Evolutionary conservation across 768 basidiomycete species (phyloP).

Genomic region (Gyrodon lividus): DNA sequence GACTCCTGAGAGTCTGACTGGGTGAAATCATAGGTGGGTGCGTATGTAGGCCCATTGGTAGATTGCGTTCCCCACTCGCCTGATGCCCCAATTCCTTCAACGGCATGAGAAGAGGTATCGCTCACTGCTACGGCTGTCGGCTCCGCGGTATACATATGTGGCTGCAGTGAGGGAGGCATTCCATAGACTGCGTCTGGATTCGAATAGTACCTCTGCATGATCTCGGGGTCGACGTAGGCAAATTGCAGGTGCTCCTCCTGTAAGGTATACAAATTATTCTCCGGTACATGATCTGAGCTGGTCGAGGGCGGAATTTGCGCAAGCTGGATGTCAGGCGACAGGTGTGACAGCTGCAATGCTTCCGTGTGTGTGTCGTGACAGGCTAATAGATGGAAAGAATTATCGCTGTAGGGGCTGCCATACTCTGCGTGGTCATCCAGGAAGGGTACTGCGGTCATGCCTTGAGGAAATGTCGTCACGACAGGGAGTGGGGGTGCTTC

Average conservation of each 20-base stretch:
- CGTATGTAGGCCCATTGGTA: slow-evolving; percentile 9
- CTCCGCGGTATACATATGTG: slow-evolving; percentile 21
- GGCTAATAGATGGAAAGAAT: slow-evolving; percentile 4
- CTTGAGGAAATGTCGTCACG: slow-evolving; percentile 23
- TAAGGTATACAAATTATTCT: slow-evolving; percentile 12
- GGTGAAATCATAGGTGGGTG: slow-evolving; percentile 17
- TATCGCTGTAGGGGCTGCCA: slow-evolving; percentile 5
- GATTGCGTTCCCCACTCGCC: slow-evolving; percentile 16
- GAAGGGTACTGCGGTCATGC: slow-evolving; percentile 1
- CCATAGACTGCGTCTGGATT: slow-evolving; percentile 17
- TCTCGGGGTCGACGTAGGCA: slow-evolving; percentile 22
- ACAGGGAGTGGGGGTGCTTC: slow-evolving; percentile 32
- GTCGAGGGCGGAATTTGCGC: slow-evolving; percentile 17
- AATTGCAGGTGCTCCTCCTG: slow-evolving; percentile 23
- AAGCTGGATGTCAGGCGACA: slow-evolving; percentile 19
- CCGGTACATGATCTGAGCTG: slow-evolving; percentile 12
- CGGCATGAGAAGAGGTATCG: slow-evolving; percentile 9
- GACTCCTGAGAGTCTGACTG: slow-evolving; percentile 20
- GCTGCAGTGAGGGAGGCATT: slow-evolving; percentile 7
- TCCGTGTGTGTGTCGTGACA: slow-evolving; percentile 16
- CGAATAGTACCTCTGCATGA: slow-evolving; percentile 22
- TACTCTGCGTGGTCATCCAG: slow-evolving; percentile 27
- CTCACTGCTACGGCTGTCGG: slow-evolving; percentile 9
- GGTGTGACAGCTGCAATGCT: slow-evolving; percentile 17
- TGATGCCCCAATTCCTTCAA: slow-evolving; percentile 12